Conservation (phyloP, 805 yeast genomes). For the Scheffersomyces lignosus region DNA sequence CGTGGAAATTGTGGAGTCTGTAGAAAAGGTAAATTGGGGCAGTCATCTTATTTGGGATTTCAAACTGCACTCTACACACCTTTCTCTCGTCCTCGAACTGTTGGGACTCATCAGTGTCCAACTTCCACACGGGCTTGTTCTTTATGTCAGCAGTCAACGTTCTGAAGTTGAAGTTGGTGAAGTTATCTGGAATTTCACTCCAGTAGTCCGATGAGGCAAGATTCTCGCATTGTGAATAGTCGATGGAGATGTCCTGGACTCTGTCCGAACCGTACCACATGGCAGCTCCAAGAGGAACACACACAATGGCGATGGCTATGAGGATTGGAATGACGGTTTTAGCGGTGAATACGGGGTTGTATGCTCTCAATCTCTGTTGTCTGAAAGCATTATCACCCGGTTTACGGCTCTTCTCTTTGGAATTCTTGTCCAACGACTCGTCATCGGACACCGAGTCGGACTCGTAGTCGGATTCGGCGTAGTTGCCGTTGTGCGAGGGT, state of each 20-base stretch:
- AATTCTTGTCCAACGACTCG: constrained; percentile 21
- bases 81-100: constrained; percentile 48
- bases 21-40: constrained; percentile 45
- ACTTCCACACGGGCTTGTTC: constrained; percentile 35
- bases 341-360: constrained; percentile 46
- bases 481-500: not conserved
- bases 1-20: constrained; percentile 40
- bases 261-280: constrained; percentile 46
- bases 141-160: constrained; percentile 9
- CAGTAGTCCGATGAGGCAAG: constrained; percentile 33
- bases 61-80: constrained; percentile 45
- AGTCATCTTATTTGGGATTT: constrained; percentile 30
- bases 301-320: constrained; percentile 36
- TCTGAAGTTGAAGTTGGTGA: constrained; percentile 39
- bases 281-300: constrained; percentile 46
- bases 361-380: constrained; percentile 55
- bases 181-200: constrained; percentile 37
- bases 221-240: constrained; percentile 41
- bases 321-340: constrained; percentile 42
- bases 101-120: constrained; percentile 41
- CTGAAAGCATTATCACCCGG: constrained; percentile 64
- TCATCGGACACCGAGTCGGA: constrained; percentile 44
- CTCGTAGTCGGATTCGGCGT: constrained; percentile 18
- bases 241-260: constrained; percentile 40
- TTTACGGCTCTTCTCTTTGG: constrained; percentile 52